Conservation (phyloP, 73 alveolate species). For the Diophrys sp. region DNA sequence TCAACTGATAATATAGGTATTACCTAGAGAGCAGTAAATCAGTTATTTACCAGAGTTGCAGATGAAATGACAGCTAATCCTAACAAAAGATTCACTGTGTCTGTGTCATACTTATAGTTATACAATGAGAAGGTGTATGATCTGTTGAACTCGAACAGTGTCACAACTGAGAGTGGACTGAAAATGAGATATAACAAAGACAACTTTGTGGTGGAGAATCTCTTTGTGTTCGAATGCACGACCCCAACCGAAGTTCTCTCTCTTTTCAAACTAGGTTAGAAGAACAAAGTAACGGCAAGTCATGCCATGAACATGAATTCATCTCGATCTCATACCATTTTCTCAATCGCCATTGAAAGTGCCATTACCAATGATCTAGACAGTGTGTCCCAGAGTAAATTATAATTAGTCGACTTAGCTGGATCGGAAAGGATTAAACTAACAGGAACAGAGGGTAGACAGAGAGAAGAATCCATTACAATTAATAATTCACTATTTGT, state of each 20-base stretch:
- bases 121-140: constrained; percentile 64
- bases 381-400: constrained; percentile 64
- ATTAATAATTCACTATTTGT: constrained; percentile 90
- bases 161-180: constrained; percentile 33
- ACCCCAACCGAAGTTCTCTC: constrained; percentile 66
- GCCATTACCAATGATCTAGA: constrained; percentile 72
- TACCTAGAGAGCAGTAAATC: constrained; percentile 29
- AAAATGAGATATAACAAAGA: constrained; percentile 76
- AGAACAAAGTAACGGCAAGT: constrained; percentile 87
- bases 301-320: constrained; percentile 87
- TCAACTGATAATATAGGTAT: constrained; percentile 7
- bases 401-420: constrained; percentile 68
- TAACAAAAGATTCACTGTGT: constrained; percentile 33
- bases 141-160: constrained; percentile 28
- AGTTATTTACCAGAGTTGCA: constrained; percentile 18
- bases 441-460: constrained; percentile 87
- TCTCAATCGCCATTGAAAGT: constrained; percentile 79
- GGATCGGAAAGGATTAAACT: constrained; percentile 75
- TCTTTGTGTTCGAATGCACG: constrained; percentile 65
- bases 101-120: constrained; percentile 49
- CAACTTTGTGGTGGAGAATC: constrained; percentile 72
- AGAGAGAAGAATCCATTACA: constrained; percentile 84
- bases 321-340: constrained; percentile 93
- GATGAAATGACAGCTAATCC: not conserved
- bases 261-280: constrained; percentile 71